These are phyloP conservation scores for Vaucheria bursata DNA, from an alignment of 352 stramenopile species.

Conservation along the genomic window DNA sequence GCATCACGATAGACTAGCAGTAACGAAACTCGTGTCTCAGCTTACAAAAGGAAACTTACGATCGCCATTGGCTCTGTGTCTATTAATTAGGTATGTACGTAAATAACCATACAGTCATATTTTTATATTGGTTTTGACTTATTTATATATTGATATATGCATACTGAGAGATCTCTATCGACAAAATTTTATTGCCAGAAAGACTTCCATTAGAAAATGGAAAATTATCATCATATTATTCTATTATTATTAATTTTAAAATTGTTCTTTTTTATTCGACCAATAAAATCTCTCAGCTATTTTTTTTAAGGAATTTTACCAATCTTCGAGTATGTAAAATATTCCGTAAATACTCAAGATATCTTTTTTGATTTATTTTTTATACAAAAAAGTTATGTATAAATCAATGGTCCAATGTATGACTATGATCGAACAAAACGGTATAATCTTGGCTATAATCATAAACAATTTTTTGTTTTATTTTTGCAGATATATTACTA, in stretches of 20 bases:
- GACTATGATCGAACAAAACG: too few relatives aligned
- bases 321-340: too few relatives aligned
- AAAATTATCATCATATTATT: too few relatives aligned
- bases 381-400: too few relatives aligned
- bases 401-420: too few relatives aligned
- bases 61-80: constrained; percentile 85
- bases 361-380: not conserved
- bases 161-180: not conserved
- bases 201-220: not conserved
- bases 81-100: constrained; percentile 75
- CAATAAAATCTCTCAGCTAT: too few relatives aligned
- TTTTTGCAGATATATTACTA: not conserved
- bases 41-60: constrained; percentile 82
- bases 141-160: not conserved
- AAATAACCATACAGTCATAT: not conserved
- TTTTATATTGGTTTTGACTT: not conserved
- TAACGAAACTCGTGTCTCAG: constrained; percentile 86
- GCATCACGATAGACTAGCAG: constrained; percentile 89
- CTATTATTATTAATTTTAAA: too few relatives aligned
- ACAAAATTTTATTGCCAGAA: not conserved
- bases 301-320: too few relatives aligned
- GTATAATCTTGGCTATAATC: too few relatives aligned
- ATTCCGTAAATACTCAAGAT: not conserved
- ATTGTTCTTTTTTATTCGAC: too few relatives aligned
- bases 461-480: not conserved